Conservation (phyloP, 78 protist species). For the Cavenderia fasciculata region DNA sequence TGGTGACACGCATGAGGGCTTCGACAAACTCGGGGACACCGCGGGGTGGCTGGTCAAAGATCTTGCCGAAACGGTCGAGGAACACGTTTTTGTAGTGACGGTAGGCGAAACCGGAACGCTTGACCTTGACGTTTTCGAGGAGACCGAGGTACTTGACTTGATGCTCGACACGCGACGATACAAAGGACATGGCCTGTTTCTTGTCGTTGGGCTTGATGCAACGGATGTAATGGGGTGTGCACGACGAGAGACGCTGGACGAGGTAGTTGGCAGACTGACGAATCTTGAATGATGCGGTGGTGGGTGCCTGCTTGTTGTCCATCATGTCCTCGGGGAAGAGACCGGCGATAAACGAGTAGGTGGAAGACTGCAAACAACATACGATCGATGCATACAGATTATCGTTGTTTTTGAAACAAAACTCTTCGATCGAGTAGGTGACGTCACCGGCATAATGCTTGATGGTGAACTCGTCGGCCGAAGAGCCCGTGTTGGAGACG, state of each 20-base stretch:
- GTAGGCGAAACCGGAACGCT: conserved; percentile 97
- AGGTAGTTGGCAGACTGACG: conserved; percentile 77
- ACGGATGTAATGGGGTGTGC: conserved; percentile 93
- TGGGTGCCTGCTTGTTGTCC: conserved; percentile 60
- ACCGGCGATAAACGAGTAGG: conserved; percentile 53
- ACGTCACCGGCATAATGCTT: conserved; percentile 88
- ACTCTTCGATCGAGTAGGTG: conserved; percentile 71
- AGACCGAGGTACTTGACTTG: conserved; percentile 93
- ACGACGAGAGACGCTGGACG: conserved; percentile 50
- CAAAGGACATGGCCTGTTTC: conserved; percentile 63
- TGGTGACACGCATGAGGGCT: not conserved
- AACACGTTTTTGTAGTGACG: conserved; percentile 78
- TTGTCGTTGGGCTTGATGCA: conserved; percentile 94
- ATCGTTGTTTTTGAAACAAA: conserved; percentile 81
- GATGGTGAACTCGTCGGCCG: conserved; percentile 62
- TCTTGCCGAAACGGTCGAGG: conserved; percentile 70
- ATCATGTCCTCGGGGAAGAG: conserved; percentile 79
- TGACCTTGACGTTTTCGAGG: conserved; percentile 91
- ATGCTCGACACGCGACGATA: conserved; percentile 64
- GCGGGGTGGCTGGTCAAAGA: conserved; percentile 48
- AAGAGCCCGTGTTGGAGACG: not conserved
- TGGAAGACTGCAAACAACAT: conserved; percentile 70
- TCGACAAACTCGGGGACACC: conserved; percentile 63
- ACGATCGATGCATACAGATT: conserved; percentile 75
- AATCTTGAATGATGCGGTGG: conserved; percentile 64